These are phyloP conservation scores for Candida orba DNA, from an alignment of 805 yeast species.

Conservation along the genomic window DNA sequence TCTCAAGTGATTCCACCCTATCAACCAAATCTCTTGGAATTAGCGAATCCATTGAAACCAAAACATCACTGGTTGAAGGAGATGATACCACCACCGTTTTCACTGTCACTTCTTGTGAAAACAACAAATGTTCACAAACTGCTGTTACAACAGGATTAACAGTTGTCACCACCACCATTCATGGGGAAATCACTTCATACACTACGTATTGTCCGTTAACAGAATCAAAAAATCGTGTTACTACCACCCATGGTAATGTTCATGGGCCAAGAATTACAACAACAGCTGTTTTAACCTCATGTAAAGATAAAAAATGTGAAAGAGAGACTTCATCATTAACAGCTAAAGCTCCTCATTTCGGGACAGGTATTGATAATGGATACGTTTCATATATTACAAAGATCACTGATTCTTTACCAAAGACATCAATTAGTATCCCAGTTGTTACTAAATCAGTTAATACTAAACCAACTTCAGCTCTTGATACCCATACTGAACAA, in stretches of 20 bases:
- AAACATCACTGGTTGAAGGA: conserved; percentile 1
- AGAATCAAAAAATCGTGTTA: too few species aligned
- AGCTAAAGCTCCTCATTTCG: background rate
- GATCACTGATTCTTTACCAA: background rate
- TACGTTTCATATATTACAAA: background rate
- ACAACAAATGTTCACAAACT: background rate
- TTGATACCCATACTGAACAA: too few species aligned
- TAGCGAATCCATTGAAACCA: background rate
- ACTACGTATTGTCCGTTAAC: background rate
- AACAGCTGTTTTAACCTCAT: too few species aligned
- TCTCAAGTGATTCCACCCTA: background rate
- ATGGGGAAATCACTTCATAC: background rate
- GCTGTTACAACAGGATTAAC: background rate
- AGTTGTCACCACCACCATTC: background rate
- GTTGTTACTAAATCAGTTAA: background rate
- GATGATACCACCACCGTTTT: background rate
- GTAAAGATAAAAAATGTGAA: too few species aligned
- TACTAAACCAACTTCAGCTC: background rate
- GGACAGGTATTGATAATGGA: background rate
- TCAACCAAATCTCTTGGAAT: background rate
- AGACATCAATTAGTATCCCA: background rate
- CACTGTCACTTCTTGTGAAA: background rate
- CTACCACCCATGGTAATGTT: too few species aligned
- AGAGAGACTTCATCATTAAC: too few species aligned
- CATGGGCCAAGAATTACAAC: background rate